These are phyloP conservation scores for Kalaharituber pfeilii DNA, from an alignment of 2,329 filamentous ascomycete genomes.

Conservation along the genomic window DNA sequence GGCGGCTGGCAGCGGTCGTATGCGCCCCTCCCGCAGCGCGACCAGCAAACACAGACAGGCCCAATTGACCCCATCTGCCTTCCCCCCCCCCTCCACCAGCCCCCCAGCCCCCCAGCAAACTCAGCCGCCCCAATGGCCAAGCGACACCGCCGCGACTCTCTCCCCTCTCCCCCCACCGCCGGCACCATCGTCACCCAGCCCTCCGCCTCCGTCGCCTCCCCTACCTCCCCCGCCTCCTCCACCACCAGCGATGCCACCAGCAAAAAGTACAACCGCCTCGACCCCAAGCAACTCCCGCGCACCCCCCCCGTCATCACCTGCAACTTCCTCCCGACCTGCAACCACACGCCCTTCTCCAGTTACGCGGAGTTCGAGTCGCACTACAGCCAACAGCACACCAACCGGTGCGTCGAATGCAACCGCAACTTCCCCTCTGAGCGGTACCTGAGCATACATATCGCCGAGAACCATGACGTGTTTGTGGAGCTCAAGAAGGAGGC, in stretches of 20 bases:
- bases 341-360: conserved; percentile 39
- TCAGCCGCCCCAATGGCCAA: conserved; percentile 2
- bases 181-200: neutral
- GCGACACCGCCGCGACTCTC: neutral
- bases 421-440: conserved; percentile 78
- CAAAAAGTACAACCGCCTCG: neutral
- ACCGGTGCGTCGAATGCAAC: conserved; percentile 68
- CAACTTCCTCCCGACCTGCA: neutral
- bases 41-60: no score
- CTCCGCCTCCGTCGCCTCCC: neutral
- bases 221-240: neutral
- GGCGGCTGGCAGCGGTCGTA: no score
- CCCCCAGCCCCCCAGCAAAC: no score
- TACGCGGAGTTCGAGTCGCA: conserved; percentile 76
- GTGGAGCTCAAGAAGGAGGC: conserved; percentile 51
- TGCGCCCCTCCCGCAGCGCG: no score
- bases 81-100: no score
- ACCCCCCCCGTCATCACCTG: neutral
- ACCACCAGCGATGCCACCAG: neutral
- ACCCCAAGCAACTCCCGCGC: neutral
- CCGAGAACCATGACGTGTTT: conserved; percentile 70
- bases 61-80: no score
- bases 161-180: neutral
- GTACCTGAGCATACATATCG: conserved; percentile 66
- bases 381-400: conserved; percentile 62